Evolutionary conservation across 805 yeast genomes (phyloP).

Genomic region (Wickerhamiella brachini): DNA sequence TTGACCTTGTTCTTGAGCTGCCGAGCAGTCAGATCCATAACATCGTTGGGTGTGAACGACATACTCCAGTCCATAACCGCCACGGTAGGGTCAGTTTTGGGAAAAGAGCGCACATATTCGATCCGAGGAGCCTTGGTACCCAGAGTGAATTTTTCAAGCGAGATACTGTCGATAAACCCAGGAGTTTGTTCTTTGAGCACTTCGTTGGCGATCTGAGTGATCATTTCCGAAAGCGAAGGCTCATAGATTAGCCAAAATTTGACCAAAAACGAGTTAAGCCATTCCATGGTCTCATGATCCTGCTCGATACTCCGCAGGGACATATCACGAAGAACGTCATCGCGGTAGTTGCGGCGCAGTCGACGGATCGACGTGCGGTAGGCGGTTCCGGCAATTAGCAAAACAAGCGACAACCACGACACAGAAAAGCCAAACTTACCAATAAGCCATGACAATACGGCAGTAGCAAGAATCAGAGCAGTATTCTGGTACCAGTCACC

Average conservation of each 20-base stretch:
- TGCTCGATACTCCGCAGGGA: slow-evolving; percentile 68
- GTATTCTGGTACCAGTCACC: slow-evolving; percentile 97
- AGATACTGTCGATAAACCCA: slow-evolving; percentile 63
- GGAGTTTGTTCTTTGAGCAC: slow-evolving; percentile 74
- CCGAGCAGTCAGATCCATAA: slow-evolving; percentile 70
- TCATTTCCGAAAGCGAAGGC: slow-evolving; percentile 77
- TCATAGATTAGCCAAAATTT: slow-evolving; percentile 88
- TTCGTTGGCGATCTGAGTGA: slow-evolving; percentile 75
- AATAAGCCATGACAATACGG: slow-evolving; percentile 57
- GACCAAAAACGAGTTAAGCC: slow-evolving; percentile 81
- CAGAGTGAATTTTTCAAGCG: slow-evolving; percentile 78
- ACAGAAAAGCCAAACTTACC: slow-evolving; percentile 68
- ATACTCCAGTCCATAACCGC: slow-evolving; percentile 97
- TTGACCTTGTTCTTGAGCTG: slow-evolving; percentile 76
- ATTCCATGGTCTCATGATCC: slow-evolving; percentile 88
- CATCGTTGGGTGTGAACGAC: slow-evolving; percentile 83
- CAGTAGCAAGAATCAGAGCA: slow-evolving; percentile 55
- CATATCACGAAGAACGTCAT: slow-evolving; percentile 73
- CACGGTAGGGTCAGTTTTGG: slow-evolving; percentile 79
- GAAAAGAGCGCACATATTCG: slow-evolving; percentile 78
- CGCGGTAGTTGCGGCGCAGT: slow-evolving; percentile 60
- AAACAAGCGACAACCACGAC: slow-evolving; percentile 68
- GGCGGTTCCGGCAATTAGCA: slow-evolving; percentile 45
- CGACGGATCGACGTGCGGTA: slow-evolving; percentile 77
- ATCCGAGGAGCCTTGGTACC: slow-evolving; percentile 95